These are phyloP conservation scores for Triticum urartu DNA, from an alignment of 176 grass and related monocot genomes.

Conservation along the genomic window DNA sequence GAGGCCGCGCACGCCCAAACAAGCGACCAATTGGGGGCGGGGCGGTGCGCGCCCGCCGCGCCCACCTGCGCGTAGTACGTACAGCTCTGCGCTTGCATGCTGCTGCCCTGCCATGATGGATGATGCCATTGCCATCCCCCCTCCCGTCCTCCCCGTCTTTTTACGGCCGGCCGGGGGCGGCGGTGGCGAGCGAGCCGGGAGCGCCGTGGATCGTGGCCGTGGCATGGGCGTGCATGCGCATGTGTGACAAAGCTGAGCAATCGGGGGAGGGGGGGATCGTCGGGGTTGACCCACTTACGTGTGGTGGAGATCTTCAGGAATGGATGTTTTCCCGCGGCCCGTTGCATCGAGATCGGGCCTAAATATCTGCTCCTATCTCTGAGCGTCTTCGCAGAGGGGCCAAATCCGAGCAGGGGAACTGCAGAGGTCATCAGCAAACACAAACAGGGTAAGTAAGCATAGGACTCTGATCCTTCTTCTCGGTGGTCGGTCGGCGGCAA, in stretches of 20 bases:
- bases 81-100: neutral
- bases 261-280: neutral
- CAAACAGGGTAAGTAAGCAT: slow-evolving; percentile 11
- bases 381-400: neutral
- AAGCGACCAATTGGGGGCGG: slow-evolving; percentile 33
- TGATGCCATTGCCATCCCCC: neutral
- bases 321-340: slow-evolving; percentile 19
- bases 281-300: slow-evolving; percentile 32
- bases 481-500: neutral
- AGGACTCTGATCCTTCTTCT: neutral
- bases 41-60: slow-evolving; percentile 34
- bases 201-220: neutral
- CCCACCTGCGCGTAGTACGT: neutral
- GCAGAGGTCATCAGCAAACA: slow-evolving; percentile 22
- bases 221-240: slow-evolving; percentile 7
- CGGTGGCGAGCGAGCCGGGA: neutral
- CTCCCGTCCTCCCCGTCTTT: neutral
- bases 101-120: neutral
- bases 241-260: neutral
- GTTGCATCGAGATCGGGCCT: slow-evolving; percentile 26
- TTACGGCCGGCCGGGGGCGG: neutral
- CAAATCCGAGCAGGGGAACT: slow-evolving; percentile 3
- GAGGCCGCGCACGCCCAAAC: slow-evolving; percentile 52
- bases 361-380: slow-evolving; percentile 2
- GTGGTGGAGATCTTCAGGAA: slow-evolving; percentile 10